phyloP scores from a whole-genome alignment of 2,329 filamentous ascomycete species.

The Colletotrichum costaricense region DNA sequence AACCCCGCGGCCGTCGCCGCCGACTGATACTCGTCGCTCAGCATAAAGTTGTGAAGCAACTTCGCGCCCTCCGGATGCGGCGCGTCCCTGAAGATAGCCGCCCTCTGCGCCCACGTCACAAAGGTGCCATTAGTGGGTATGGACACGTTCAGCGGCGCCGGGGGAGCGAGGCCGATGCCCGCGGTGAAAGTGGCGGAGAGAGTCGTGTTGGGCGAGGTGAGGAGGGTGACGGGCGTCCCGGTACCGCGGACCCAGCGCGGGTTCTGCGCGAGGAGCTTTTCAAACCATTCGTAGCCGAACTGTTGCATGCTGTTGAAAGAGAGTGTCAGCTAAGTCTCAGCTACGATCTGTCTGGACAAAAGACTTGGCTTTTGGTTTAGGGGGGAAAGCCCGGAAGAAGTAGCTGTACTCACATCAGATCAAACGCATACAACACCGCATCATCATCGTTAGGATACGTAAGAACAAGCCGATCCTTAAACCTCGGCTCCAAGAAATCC shows the following conservation, averaged over 20 bases:
- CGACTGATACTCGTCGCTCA: slow-evolving; percentile 53
- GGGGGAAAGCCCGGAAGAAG: too few relatives aligned
- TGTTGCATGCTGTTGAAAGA: slow-evolving; percentile 46
- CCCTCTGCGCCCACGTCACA: slow-evolving; percentile 60
- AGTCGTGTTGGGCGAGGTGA: slow-evolving; percentile 43
- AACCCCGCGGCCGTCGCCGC: slow-evolving; percentile 28
- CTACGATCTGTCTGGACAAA: not conserved
- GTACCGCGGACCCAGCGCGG: slow-evolving; percentile 65
- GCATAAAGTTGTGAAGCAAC: slow-evolving; percentile 58
- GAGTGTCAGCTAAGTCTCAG: not conserved
- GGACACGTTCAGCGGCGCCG: slow-evolving; percentile 38
- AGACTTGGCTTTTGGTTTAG: too few relatives aligned
- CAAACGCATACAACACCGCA: slow-evolving; percentile 62
- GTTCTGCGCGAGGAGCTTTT: slow-evolving; percentile 58
- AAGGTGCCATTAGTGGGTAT: slow-evolving; percentile 52
- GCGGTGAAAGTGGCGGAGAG: slow-evolving; percentile 49
- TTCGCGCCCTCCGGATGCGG: slow-evolving; percentile 63
- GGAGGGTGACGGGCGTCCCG: slow-evolving; percentile 51
- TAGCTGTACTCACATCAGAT: slow-evolving; percentile 54
- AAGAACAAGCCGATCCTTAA: slow-evolving; percentile 63
- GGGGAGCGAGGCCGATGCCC: slow-evolving; percentile 33
- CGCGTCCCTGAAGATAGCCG: slow-evolving; percentile 59
- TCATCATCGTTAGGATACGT: slow-evolving; percentile 71
- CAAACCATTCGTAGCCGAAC: slow-evolving; percentile 59
- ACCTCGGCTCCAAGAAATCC: slow-evolving; percentile 59